These are phyloP conservation scores for Sugiyamaella lignohabitans DNA, from an alignment of 805 yeast genomes.

Conservation along the genomic window DNA sequence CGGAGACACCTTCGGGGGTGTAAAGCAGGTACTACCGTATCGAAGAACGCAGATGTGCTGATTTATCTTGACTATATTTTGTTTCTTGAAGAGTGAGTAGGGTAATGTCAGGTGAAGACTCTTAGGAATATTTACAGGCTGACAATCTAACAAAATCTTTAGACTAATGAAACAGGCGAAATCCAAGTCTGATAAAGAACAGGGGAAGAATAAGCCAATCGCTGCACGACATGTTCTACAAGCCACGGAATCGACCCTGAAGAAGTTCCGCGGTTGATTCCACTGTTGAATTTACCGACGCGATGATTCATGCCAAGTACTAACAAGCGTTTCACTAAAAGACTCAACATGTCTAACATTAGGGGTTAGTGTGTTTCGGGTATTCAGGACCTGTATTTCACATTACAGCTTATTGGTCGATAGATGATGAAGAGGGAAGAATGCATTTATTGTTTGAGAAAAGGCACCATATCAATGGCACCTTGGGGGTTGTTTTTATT, in stretches of 20 bases:
- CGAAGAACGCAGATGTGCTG: conserved; percentile 16
- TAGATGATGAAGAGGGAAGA: neutral
- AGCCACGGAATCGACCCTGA: conserved; percentile 10
- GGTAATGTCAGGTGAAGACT: too few species aligned
- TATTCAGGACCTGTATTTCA: too few species aligned
- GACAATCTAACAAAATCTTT: too few species aligned
- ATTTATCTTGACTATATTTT: conserved; percentile 21
- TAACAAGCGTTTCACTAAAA: too few species aligned
- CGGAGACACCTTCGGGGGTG: conserved; percentile 8
- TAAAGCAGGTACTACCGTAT: conserved; percentile 3
- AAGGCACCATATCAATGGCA: conserved; percentile 57
- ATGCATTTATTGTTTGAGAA: conserved; percentile 5
- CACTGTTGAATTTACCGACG: conserved; percentile 4
- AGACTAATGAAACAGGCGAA: conserved; percentile 11
- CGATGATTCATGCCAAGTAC: too few species aligned
- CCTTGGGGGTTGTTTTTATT: conserved; percentile 75
- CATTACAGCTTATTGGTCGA: too few species aligned
- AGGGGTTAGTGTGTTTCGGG: too few species aligned
- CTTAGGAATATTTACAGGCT: too few species aligned
- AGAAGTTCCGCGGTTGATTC: conserved; percentile 16
- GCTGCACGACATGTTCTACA: conserved; percentile 7
- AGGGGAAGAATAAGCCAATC: conserved; percentile 7
- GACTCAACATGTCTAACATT: too few species aligned
- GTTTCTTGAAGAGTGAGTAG: conserved; percentile 19
- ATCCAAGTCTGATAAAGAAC: conserved; percentile 6